Percentiles rank a stretch among this genome's conserved stretches.
Evolutionary conservation across 805 yeast species (phyloP).

Genomic region (Wickerhamomyces canadensis): DNA sequence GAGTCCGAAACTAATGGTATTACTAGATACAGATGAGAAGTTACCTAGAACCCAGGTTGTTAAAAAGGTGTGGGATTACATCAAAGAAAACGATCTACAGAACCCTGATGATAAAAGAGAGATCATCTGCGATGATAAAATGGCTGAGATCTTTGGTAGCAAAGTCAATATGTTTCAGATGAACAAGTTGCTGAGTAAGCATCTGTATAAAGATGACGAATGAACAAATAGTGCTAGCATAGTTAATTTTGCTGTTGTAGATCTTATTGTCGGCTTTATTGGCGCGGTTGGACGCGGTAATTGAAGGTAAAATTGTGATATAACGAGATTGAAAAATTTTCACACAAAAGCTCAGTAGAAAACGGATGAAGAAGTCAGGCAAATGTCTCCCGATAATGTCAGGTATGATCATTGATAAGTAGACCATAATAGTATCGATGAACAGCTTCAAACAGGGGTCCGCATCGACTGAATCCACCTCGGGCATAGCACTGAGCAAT

Average conservation of each 20-base stretch:
- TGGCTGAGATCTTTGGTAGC: constrained; percentile 56
- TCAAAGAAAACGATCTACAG: constrained; percentile 56
- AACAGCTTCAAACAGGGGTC: no score
- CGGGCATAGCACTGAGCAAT: no score
- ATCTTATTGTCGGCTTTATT: not conserved
- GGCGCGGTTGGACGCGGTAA: not conserved
- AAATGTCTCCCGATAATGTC: no score
- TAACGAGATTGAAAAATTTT: not conserved
- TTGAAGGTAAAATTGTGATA: not conserved
- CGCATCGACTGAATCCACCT: no score
- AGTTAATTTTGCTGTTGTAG: not conserved
- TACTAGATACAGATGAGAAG: constrained; percentile 37
- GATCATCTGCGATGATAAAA: constrained; percentile 55
- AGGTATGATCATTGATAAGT: no score
- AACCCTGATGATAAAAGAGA: constrained; percentile 62
- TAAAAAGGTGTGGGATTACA: constrained; percentile 64
- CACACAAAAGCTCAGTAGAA: no score
- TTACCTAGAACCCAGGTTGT: constrained; percentile 68
- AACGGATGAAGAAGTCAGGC: no score
- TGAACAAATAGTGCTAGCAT: not conserved
- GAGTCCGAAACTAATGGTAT: constrained; percentile 43
- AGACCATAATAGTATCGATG: no score
- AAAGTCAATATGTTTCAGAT: constrained; percentile 53
- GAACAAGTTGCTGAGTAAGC: constrained; percentile 48
- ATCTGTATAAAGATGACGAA: constrained; percentile 35